phyloP scores from a whole-genome alignment of 1,139 yeast genomes.

The Debaryomycetaceae sp. region DNA sequence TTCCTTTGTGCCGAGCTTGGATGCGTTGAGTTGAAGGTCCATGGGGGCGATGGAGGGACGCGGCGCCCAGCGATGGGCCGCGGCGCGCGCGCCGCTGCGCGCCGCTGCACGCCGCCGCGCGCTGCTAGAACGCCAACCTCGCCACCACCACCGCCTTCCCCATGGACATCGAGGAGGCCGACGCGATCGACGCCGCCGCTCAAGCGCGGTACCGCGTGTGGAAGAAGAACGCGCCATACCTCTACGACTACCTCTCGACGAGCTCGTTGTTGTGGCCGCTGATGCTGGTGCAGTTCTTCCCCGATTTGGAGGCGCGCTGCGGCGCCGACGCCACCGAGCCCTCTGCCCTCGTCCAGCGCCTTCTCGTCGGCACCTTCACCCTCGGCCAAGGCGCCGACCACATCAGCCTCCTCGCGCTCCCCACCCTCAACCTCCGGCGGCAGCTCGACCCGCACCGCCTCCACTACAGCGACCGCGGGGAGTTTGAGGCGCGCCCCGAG shows the following conservation, averaged over 20 bases:
- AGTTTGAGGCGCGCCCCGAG: conserved; percentile 33
- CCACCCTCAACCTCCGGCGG: conserved; percentile 29
- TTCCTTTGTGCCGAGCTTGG: conserved; percentile 73
- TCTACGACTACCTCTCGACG: conserved; percentile 49
- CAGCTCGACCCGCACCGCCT: conserved; percentile 28
- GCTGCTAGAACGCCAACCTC: no score
- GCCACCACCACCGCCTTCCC: no score
- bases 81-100: no score
- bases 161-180: conserved; percentile 2
- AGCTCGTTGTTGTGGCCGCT: conserved; percentile 54
- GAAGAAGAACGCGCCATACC: conserved; percentile 53
- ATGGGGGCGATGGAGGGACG: conserved; percentile 1
- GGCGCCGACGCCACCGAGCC: background rate
- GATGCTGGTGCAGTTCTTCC: conserved; percentile 50
- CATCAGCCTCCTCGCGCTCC: conserved; percentile 36
- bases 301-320: conserved; percentile 35
- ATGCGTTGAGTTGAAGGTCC: conserved; percentile 42
- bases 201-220: conserved; percentile 41
- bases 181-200: conserved; percentile 21
- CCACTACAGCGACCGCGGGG: conserved; percentile 38
- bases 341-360: conserved; percentile 21
- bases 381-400: conserved; percentile 39
- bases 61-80: no score
- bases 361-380: conserved; percentile 41
- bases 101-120: no score